Conservation (phyloP, 1,284 basidiomycete species). For the Fereydounia khargensis region DNA sequence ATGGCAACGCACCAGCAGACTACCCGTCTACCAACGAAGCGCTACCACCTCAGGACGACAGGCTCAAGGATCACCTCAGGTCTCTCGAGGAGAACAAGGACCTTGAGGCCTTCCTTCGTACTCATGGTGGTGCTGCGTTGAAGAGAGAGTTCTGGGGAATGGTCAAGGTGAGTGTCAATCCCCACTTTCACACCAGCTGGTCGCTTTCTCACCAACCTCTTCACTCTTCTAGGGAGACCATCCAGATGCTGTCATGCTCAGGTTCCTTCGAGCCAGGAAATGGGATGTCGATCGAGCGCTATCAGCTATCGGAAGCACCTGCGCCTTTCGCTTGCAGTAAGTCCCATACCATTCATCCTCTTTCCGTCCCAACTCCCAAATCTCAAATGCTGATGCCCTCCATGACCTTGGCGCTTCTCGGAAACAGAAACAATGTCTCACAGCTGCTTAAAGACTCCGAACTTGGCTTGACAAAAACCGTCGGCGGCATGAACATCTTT, state of each 20-base stretch:
- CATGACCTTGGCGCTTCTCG: constrained; percentile 47
- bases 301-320: constrained; percentile 44
- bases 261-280: constrained; percentile 58
- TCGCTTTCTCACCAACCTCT: too few species aligned
- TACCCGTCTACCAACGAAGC: background rate
- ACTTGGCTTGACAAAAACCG: constrained; percentile 29
- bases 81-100: constrained; percentile 49
- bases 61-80: constrained; percentile 46
- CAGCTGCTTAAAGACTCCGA: constrained; percentile 37
- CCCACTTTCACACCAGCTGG: constrained; percentile 56
- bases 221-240: too few species aligned
- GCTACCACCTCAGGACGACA: constrained; percentile 34
- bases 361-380: constrained; percentile 20
- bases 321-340: constrained; percentile 32
- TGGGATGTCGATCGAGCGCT: constrained; percentile 48
- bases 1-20: background rate
- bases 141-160: constrained; percentile 49
- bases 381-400: too few species aligned
- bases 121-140: constrained; percentile 41
- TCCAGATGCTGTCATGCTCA: constrained; percentile 53
- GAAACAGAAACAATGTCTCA: constrained; percentile 38
- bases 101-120: constrained; percentile 41
- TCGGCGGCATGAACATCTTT: constrained; percentile 46
- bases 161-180: constrained; percentile 52
- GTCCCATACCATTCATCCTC: too few species aligned